Conservation (phyloP, 2,329 filamentous ascomycete genomes). For the Paecilomyces sp. region DNA sequence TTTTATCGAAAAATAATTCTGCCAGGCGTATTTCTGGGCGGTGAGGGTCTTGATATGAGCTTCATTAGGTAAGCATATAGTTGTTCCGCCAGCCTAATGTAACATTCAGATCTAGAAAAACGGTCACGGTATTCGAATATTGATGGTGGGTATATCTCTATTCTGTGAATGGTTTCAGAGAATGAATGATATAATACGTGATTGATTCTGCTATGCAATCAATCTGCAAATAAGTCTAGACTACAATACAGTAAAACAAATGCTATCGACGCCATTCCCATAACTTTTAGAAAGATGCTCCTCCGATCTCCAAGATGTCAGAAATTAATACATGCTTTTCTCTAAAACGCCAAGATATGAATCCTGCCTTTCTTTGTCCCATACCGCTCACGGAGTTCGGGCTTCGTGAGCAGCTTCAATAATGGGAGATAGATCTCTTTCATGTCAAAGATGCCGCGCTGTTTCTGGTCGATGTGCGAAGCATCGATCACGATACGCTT, state of each 20-base stretch:
- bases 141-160: not conserved
- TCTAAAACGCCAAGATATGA: conserved; percentile 44
- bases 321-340: not conserved
- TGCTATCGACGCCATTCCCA: not conserved
- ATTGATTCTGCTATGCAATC: not conserved
- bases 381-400: conserved; percentile 66
- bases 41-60: not conserved
- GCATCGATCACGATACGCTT: conserved; percentile 82
- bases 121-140: not conserved
- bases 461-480: conserved; percentile 91
- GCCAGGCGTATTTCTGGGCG: conserved; percentile 2
- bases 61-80: not conserved
- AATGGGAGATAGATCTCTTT: conserved; percentile 82
- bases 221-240: not conserved
- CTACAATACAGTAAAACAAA: not conserved
- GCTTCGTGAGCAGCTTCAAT: conserved; percentile 62
- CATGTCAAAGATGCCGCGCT: conserved; percentile 90
- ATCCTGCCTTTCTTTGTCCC: conserved; percentile 47
- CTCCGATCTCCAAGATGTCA: not conserved
- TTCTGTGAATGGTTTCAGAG: too few relatives aligned
- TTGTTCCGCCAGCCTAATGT: not conserved
- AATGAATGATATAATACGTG: too few relatives aligned
- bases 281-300: not conserved
- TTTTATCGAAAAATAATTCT: conserved; percentile 3
- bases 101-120: not conserved